Conservation (phyloP, 805 yeast species). For the Cyberlindnera subsufficiens region DNA sequence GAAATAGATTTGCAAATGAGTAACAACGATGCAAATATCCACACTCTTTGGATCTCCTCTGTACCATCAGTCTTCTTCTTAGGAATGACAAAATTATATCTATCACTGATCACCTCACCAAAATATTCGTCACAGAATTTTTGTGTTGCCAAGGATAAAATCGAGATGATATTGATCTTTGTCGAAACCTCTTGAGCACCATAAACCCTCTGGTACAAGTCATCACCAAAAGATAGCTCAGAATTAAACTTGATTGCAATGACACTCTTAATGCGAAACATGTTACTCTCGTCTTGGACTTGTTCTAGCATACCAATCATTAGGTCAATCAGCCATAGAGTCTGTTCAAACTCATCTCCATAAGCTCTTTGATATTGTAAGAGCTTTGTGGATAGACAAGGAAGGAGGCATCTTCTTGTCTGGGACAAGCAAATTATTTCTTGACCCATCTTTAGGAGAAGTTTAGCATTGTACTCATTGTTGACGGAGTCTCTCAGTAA, state of each 20-base stretch:
- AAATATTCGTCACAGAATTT: slow-evolving; percentile 21
- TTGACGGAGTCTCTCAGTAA: slow-evolving; percentile 34
- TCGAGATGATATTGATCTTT: slow-evolving; percentile 43
- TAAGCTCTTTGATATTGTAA: slow-evolving; percentile 35
- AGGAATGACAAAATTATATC: slow-evolving; percentile 42
- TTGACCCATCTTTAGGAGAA: slow-evolving; percentile 27
- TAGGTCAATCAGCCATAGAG: slow-evolving; percentile 46
- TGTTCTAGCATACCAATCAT: slow-evolving; percentile 40
- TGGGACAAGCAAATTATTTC: slow-evolving; percentile 43
- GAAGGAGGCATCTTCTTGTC: slow-evolving; percentile 66
- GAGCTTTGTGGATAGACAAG: slow-evolving; percentile 45
- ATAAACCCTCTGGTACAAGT: slow-evolving; percentile 42
- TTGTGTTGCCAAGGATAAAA: slow-evolving; percentile 31
- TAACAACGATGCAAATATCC: slow-evolving; percentile 47
- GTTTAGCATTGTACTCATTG: slow-evolving; percentile 23
- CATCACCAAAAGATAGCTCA: slow-evolving; percentile 30
- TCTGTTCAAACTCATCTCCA: slow-evolving; percentile 30
- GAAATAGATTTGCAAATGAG: slow-evolving; percentile 34
- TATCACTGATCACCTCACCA: slow-evolving; percentile 20
- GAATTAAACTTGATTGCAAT: slow-evolving; percentile 48
- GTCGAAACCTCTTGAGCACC: slow-evolving; percentile 54
- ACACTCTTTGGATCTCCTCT: slow-evolving; percentile 64
- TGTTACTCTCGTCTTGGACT: slow-evolving; percentile 48
- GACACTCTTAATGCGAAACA: slow-evolving; percentile 54
- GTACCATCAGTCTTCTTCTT: slow-evolving; percentile 55